Evolutionary conservation across 2,329 filamentous ascomycete species (phyloP).

Genomic region (Juglanconis sp.): DNA sequence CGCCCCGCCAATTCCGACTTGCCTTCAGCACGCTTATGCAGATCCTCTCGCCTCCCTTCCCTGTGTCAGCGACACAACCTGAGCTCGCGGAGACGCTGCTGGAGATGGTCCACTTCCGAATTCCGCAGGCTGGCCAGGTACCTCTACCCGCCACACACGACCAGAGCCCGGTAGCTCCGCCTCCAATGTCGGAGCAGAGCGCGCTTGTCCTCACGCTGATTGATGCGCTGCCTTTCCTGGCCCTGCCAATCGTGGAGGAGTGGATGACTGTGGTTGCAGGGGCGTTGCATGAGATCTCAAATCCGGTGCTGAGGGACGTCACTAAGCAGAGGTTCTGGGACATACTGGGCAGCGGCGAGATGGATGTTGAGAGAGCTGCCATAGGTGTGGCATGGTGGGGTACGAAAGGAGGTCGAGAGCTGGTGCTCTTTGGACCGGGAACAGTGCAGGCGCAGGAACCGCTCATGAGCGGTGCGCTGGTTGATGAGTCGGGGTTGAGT

Average conservation of each 20-base stretch:
- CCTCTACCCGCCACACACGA: slow-evolving; percentile 39
- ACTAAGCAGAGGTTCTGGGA: slow-evolving; percentile 77
- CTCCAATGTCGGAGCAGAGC: slow-evolving; percentile 70
- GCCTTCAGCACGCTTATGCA: slow-evolving; percentile 84
- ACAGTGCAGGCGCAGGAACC: slow-evolving; percentile 21
- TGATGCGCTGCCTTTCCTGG: slow-evolving; percentile 73
- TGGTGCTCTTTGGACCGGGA: slow-evolving; percentile 37
- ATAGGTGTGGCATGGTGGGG: slow-evolving; percentile 87
- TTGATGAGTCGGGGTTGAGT: slow-evolving; percentile 30
- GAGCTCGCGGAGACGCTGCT: slow-evolving; percentile 76
- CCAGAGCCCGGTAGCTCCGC: slow-evolving; percentile 29
- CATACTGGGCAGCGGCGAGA: slow-evolving; percentile 73
- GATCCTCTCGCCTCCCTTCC: slow-evolving; percentile 76
- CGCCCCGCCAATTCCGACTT: slow-evolving; percentile 80
- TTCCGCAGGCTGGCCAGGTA: slow-evolving; percentile 48
- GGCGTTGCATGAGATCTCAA: slow-evolving; percentile 61
- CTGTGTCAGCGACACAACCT: slow-evolving; percentile 69
- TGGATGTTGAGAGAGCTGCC: slow-evolving; percentile 81
- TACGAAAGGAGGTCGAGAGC: slow-evolving; percentile 50
- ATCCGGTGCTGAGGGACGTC: slow-evolving; percentile 58
- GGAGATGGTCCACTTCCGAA: slow-evolving; percentile 71
- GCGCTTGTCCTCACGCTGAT: slow-evolving; percentile 73
- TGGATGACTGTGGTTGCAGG: slow-evolving; percentile 74
- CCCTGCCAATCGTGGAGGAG: slow-evolving; percentile 68
- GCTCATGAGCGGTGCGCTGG: slow-evolving; percentile 52